Percentiles rank a stretch among this genome's conserved stretches.
Conservation (phyloP, 2,329 filamentous ascomycete species). For the Penicillium freii region DNA sequence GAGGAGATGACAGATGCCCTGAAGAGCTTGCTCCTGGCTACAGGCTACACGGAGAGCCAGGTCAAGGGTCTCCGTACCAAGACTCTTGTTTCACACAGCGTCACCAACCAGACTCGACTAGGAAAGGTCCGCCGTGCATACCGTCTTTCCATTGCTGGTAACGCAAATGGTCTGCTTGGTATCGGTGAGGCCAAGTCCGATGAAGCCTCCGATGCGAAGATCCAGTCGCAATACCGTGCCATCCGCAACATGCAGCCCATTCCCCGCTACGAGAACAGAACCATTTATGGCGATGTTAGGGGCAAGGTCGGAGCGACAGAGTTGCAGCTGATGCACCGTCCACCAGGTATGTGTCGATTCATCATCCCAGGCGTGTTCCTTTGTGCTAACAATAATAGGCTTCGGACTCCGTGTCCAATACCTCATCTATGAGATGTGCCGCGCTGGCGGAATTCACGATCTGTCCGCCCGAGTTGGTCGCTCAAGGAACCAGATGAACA, state of each 20-base stretch:
- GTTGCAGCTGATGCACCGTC: constrained; percentile 75
- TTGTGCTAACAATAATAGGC: constrained; percentile 54
- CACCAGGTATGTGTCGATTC: constrained; percentile 68
- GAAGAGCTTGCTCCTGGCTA: constrained; percentile 55
- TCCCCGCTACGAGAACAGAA: constrained; percentile 83
- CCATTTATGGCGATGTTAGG: constrained; percentile 81
- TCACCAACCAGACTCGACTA: constrained; percentile 91
- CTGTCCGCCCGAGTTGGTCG: constrained; percentile 79
- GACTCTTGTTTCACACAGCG: constrained; percentile 68
- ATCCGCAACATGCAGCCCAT: constrained; percentile 94
- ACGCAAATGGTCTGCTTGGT: constrained; percentile 79
- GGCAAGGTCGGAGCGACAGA: constrained; percentile 86
- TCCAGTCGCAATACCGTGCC: constrained; percentile 75
- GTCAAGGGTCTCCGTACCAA: constrained; percentile 62
- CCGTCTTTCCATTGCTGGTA: constrained; percentile 77
- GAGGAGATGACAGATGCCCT: constrained; percentile 42
- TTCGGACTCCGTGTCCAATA: constrained; percentile 91
- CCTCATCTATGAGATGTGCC: constrained; percentile 92
- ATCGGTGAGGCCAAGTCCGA: constrained; percentile 87
- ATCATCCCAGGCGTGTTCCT: background rate
- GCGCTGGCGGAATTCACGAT: constrained; percentile 81
- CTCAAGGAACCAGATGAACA: constrained; percentile 95
- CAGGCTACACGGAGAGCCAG: constrained; percentile 52
- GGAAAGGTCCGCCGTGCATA: constrained; percentile 83
- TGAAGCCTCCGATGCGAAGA: constrained; percentile 64